A percentile compares a stretch with the other conserved stretches of the same genome.
phyloP scores from a whole-genome alignment of 2,329 filamentous ascomycete genomes.

The Neophaeococcomyces aloes region DNA sequence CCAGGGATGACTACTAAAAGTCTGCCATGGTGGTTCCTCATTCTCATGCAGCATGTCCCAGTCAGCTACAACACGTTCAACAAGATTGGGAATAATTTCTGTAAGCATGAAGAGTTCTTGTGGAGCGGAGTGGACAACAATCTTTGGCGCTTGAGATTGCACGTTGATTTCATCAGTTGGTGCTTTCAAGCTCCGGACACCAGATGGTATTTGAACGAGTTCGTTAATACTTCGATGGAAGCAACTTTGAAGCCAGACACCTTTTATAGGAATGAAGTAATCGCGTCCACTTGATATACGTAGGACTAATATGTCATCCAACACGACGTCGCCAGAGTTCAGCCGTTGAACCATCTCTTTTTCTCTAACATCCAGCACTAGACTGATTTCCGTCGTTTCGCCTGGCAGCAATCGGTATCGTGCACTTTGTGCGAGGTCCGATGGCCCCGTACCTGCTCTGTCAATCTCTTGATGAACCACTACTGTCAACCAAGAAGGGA shows the following conservation, averaged over 20 bases:
- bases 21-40: slow-evolving; percentile 43
- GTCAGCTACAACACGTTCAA: slow-evolving; percentile 49
- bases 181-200: slow-evolving; percentile 53
- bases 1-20: slow-evolving; percentile 42
- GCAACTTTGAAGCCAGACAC: slow-evolving; percentile 66
- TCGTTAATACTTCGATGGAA: slow-evolving; percentile 83
- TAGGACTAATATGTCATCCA: slow-evolving; percentile 84
- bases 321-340: slow-evolving; percentile 53
- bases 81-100: slow-evolving; percentile 58
- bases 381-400: slow-evolving; percentile 61
- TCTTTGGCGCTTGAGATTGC: not conserved
- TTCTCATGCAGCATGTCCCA: slow-evolving; percentile 48
- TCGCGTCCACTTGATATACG: slow-evolving; percentile 76
- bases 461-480: slow-evolving; percentile 43
- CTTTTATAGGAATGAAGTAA: slow-evolving; percentile 77
- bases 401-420: slow-evolving; percentile 68
- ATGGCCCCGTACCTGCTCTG: slow-evolving; percentile 18
- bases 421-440: slow-evolving; percentile 24
- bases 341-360: slow-evolving; percentile 55
- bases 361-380: slow-evolving; percentile 58
- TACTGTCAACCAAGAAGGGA: slow-evolving; percentile 60
- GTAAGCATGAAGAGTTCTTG: slow-evolving; percentile 84
- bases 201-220: slow-evolving; percentile 66
- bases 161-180: slow-evolving; percentile 29
- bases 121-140: slow-evolving; percentile 58